Base-by-base conservation (phyloP, 108 stramenopile genomes). In the Stephanodiscus minutulus region DNA sequence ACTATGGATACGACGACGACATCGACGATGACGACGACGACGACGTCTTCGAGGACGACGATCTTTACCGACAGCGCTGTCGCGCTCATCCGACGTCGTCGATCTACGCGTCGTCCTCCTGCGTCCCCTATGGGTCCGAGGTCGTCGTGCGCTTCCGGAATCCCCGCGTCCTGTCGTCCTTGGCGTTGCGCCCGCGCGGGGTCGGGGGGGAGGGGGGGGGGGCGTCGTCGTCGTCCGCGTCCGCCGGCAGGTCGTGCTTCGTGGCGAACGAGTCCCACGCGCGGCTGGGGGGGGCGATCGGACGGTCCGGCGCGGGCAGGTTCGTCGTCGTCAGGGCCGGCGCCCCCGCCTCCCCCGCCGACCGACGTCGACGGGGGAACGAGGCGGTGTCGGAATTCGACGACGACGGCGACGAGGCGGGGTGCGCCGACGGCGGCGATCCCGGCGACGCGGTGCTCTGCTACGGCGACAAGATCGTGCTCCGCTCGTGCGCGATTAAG, bases 121-220 rank as follows among this genome's bases (percentile, higher is more conserved):
- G 71, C 54, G n/a, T 79, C 33, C 64, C 9, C 28, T 81, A 81
- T 39, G 76, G 71, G 55, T 72, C 47, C 47, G 75, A 76, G 70
- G 31, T 81, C 17, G 28, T 81, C 7, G 3, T 81, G 20, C 49
- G 76, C 43, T 66, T 72, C 41, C 71, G 64, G 12, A 43, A 52
- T 48, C 59, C 78, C 0, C 67, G 24, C n/a, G 37, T 71, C 39
- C 66, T 72, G n/a, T 47, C 78, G 28, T 79, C 78, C 0, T 29
- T 79, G 1, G 67, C 77, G 6, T 24, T 78, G 22, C 70, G 65
- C 49, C 64, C 69, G 15, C 43, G 31, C 27, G 50, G 29, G 0
- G 12, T 27, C 20, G 24, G 21, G 33, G 43, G 47, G 5, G 61
- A 21, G 21, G 54, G 12, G 29, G 27, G n/a, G n/a, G 33, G 10